phyloP scores from a whole-genome alignment of 306 rosid species.

The Nissolia schottii region DNA sequence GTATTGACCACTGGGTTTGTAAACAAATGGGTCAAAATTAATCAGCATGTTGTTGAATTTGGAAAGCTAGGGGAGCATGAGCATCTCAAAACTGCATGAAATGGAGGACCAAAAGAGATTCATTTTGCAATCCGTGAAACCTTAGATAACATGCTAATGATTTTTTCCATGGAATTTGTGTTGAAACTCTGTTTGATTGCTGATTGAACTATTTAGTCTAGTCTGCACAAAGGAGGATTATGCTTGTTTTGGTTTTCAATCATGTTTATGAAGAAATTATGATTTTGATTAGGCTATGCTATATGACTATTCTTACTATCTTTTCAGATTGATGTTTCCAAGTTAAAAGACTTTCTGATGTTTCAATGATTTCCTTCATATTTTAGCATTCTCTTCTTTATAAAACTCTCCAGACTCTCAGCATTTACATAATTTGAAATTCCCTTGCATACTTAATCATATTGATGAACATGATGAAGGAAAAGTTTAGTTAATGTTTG shows the following conservation, averaged over 20 bases:
- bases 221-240: neutral
- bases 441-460: neutral
- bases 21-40: neutral
- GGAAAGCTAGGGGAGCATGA: neutral
- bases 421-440: neutral
- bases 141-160: too few species aligned
- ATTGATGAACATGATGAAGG: neutral
- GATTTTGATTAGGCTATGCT: neutral
- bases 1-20: neutral
- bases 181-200: neutral
- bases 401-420: neutral
- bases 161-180: neutral
- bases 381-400: neutral
- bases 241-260: neutral
- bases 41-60: neutral
- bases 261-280: neutral
- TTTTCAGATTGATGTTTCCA: neutral
- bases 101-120: too few species aligned
- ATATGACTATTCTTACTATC: neutral
- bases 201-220: neutral
- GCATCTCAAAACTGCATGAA: neutral
- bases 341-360: neutral
- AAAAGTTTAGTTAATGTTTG: constrained; percentile 10
- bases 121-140: too few species aligned
- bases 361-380: neutral